A percentile compares a stretch with the other conserved stretches of the same genome.
These are phyloP conservation scores for Candida khao-thaluensis DNA, from an alignment of 805 yeast species.

Conservation along the genomic window DNA sequence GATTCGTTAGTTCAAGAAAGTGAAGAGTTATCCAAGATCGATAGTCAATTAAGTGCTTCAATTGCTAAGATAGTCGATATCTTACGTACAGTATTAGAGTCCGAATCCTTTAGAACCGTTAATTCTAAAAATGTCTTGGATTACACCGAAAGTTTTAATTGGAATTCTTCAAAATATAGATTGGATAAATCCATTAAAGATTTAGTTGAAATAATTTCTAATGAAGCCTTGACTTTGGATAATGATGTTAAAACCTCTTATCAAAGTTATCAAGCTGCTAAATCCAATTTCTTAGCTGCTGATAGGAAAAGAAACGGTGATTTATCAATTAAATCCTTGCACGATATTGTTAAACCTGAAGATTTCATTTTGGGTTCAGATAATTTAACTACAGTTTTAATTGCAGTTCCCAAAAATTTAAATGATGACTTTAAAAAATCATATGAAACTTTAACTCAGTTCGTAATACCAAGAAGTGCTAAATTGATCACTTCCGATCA, in stretches of 20 bases:
- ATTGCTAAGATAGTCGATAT: slow-evolving; percentile 77
- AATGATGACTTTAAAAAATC: slow-evolving; percentile 58
- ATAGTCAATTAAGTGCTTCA: slow-evolving; percentile 69
- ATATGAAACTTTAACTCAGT: slow-evolving; percentile 74
- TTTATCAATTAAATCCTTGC: slow-evolving; percentile 84
- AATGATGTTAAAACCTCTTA: slow-evolving; percentile 78
- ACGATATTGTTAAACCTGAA: slow-evolving; percentile 78
- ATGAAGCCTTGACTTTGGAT: slow-evolving; percentile 81
- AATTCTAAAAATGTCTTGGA: slow-evolving; percentile 52
- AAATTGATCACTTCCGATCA: slow-evolving; percentile 63
- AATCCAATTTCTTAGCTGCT: slow-evolving; percentile 78
- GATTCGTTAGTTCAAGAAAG: slow-evolving; percentile 88
- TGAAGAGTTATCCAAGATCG: slow-evolving; percentile 84
- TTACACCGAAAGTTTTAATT: slow-evolving; percentile 71
- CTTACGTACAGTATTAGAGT: slow-evolving; percentile 43
- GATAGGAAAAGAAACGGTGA: slow-evolving; percentile 95
- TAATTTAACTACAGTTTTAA: slow-evolving; percentile 76
- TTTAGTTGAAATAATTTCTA: slow-evolving; percentile 64
- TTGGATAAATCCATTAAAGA: slow-evolving; percentile 80
- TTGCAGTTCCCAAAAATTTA: slow-evolving; percentile 79
- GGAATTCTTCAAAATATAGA: slow-evolving; percentile 88
- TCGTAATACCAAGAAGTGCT: slow-evolving; percentile 94
- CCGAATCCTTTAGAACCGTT: slow-evolving; percentile 30
- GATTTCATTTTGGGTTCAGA: slow-evolving; percentile 87
- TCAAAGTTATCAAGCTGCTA: slow-evolving; percentile 75